A percentile compares a stretch with the other conserved stretches of the same genome.
Conservation (phyloP, 1,284 basidiomycete species). For the Mycena sp. region DNA sequence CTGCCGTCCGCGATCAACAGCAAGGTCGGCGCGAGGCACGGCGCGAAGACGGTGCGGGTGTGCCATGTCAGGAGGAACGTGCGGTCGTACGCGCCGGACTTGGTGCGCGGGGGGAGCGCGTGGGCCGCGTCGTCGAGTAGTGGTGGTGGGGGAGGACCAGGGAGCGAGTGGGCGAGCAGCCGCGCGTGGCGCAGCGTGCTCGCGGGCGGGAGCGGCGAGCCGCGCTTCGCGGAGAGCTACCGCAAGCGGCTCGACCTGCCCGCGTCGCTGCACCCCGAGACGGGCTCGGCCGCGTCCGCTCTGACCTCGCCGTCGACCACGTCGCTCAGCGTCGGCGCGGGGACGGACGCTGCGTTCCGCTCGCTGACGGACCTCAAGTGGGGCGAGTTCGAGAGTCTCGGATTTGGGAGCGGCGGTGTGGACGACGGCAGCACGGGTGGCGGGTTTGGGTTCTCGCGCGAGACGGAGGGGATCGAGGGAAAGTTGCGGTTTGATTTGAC, state of each 20-base stretch:
- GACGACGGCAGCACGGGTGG: slow-evolving; percentile 13
- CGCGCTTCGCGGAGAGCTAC: slow-evolving; percentile 75
- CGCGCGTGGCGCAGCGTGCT: slow-evolving; percentile 52
- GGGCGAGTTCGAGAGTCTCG: slow-evolving; percentile 87
- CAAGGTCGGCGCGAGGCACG: slow-evolving; percentile 67
- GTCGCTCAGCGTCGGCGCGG: slow-evolving; percentile 36
- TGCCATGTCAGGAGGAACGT: slow-evolving; percentile 81
- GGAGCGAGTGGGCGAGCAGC: slow-evolving; percentile 25
- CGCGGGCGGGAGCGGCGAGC: slow-evolving; percentile 55
- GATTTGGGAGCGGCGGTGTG: slow-evolving; percentile 61
- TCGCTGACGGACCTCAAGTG: slow-evolving; percentile 87
- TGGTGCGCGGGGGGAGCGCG: slow-evolving; percentile 75
- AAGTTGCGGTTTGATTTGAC: slow-evolving; percentile 88
- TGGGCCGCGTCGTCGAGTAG: slow-evolving; percentile 66
- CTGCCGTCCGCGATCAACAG: background rate
- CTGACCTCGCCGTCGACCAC: slow-evolving; percentile 2
- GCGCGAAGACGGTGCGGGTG: slow-evolving; percentile 76
- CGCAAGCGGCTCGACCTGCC: slow-evolving; percentile 73
- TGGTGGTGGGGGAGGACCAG: slow-evolving; percentile 7
- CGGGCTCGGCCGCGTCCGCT: slow-evolving; percentile 5
- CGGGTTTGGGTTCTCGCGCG: slow-evolving; percentile 15
- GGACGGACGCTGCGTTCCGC: slow-evolving; percentile 73
- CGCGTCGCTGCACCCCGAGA: slow-evolving; percentile 20
- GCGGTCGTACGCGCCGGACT: slow-evolving; percentile 82
- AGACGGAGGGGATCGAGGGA: slow-evolving; percentile 54